phyloP scores from a whole-genome alignment of 1,284 basidiomycete species.

The Ustilago nuda region DNA sequence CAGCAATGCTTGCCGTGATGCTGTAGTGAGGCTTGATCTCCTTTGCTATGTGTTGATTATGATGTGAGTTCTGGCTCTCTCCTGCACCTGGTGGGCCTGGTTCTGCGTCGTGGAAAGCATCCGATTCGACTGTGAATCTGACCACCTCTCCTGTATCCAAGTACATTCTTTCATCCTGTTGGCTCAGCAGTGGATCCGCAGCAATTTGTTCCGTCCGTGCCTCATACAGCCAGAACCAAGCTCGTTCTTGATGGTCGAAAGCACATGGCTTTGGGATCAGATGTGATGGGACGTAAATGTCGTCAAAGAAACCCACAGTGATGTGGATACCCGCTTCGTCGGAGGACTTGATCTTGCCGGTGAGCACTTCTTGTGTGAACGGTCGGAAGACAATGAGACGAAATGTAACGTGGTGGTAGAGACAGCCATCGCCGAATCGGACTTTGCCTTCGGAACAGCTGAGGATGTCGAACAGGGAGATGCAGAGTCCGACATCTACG shows the following conservation, averaged over 20 bases:
- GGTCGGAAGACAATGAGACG: conserved; percentile 91
- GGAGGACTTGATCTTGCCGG: conserved; percentile 81
- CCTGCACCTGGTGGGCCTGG: conserved; percentile 79
- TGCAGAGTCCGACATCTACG: conserved; percentile 89
- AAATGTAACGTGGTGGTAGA: conserved; percentile 96
- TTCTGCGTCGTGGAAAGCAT: conserved; percentile 90
- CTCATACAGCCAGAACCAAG: conserved; percentile 70
- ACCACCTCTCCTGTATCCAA: conserved; percentile 84
- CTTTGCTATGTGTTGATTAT: conserved; percentile 36
- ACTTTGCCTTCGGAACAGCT: conserved; percentile 90
- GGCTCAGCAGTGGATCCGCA: conserved; percentile 45
- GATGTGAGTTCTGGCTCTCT: conserved; percentile 25
- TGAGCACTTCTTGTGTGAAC: conserved; percentile 87
- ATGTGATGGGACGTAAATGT: conserved; percentile 81
- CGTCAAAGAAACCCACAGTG: conserved; percentile 91
- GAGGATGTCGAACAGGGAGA: conserved; percentile 87
- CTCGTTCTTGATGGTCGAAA: conserved; percentile 73
- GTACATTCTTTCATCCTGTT: conserved; percentile 79
- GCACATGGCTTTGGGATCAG: conserved; percentile 79
- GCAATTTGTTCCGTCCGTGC: conserved; percentile 61
- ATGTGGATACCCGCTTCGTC: conserved; percentile 79
- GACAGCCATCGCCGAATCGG: conserved; percentile 90
- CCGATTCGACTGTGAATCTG: conserved; percentile 86
- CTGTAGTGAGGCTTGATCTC: conserved; percentile 46
- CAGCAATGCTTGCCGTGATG: conserved; percentile 77